Conservation (phyloP, 768 basidiomycete genomes). For the Inosperma sp. region DNA sequence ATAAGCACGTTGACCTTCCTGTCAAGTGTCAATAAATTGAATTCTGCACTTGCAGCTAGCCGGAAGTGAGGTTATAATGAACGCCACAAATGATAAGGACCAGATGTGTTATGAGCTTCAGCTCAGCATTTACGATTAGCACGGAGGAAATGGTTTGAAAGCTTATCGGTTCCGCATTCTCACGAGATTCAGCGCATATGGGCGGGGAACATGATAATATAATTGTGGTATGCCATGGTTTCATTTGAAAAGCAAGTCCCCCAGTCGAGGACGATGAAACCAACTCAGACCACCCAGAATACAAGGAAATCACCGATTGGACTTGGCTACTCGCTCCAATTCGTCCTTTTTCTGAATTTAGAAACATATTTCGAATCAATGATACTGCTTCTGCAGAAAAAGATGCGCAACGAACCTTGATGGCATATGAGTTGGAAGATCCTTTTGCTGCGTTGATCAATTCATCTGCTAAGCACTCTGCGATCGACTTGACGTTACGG, state of each 20-base stretch:
- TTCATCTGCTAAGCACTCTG: slow-evolving; percentile 98
- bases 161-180: too few species aligned
- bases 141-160: too few species aligned
- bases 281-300: slow-evolving; percentile 21
- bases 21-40: too few species aligned
- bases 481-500: slow-evolving; percentile 99
- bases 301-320: slow-evolving; percentile 81
- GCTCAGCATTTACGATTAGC: too few species aligned
- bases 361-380: slow-evolving; percentile 10
- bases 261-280: slow-evolving; percentile 22
- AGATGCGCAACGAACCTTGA: slow-evolving; percentile 79
- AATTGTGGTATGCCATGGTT: too few species aligned
- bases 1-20: too few species aligned
- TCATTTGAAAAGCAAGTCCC: slow-evolving; percentile 14
- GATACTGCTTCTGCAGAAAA: neutral
- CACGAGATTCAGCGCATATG: too few species aligned
- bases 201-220: too few species aligned
- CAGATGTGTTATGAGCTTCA: too few species aligned
- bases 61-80: too few species aligned
- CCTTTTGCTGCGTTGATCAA: slow-evolving; percentile 99
- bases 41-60: too few species aligned
- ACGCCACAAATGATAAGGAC: too few species aligned
- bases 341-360: slow-evolving; percentile 89
- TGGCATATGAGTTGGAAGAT: slow-evolving; percentile 99
- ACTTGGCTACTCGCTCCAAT: slow-evolving; percentile 99